phyloP scores from a whole-genome alignment of 2,329 filamentous ascomycete species.

The Lachnum nothofagi region DNA sequence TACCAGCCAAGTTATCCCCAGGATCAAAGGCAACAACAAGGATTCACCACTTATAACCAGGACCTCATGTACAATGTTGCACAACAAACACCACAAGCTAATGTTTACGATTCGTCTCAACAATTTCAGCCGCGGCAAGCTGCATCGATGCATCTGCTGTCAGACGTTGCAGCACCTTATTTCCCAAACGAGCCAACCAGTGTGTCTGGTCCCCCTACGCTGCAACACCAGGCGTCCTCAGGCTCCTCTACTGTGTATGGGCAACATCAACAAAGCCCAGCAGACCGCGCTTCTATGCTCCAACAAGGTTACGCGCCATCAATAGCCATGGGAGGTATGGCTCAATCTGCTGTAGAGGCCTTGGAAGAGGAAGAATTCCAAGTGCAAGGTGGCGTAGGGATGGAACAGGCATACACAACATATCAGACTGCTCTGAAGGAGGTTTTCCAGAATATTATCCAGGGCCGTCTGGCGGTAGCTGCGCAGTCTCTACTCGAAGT shows the following conservation, averaged over 20 bases:
- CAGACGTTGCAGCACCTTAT: conserved; percentile 70
- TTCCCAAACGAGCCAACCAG: conserved; percentile 64
- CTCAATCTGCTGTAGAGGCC: conserved; percentile 39
- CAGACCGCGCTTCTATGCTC: conserved; percentile 51
- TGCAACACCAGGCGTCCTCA: conserved; percentile 48
- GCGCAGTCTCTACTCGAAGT: conserved; percentile 54
- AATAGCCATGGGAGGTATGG: conserved; percentile 46
- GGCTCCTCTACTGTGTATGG: conserved; percentile 56
- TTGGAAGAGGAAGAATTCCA: conserved; percentile 56
- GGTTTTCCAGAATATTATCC: conserved; percentile 57
- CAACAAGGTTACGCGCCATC: conserved; percentile 45
- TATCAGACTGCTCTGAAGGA: conserved; percentile 58
- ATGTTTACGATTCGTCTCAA: conserved; percentile 67
- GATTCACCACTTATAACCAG: conserved; percentile 54
- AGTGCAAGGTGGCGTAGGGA: conserved; percentile 41
- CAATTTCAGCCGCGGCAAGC: conserved; percentile 72
- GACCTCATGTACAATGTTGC: conserved; percentile 77
- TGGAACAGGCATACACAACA: conserved; percentile 64
- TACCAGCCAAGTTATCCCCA: conserved; percentile 36
- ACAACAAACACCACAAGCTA: conserved; percentile 54
- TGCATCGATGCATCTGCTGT: conserved; percentile 71
- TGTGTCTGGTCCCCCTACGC: conserved; percentile 50
- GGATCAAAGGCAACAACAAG: conserved; percentile 51
- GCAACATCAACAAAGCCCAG: conserved; percentile 48
- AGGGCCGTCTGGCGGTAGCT: conserved; percentile 56